Conservation (phyloP, 805 yeast genomes). For the Tetrapisispora namnaoensis region DNA sequence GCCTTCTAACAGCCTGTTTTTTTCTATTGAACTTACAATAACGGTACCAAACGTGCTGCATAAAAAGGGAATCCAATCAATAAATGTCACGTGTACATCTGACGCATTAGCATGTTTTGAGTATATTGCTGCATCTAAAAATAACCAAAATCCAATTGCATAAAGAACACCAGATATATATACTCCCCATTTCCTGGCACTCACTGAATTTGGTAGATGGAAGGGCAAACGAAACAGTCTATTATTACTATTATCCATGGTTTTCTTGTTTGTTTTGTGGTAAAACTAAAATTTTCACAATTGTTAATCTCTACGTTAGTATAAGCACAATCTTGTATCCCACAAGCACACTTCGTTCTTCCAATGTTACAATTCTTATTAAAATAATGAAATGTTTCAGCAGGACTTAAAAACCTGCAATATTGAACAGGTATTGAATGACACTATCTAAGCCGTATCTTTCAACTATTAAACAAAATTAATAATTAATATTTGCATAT, state of each 20-base stretch:
- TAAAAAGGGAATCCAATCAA: slow-evolving; percentile 92
- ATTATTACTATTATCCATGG: slow-evolving; percentile 33
- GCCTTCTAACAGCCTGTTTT: slow-evolving; percentile 32
- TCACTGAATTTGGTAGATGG: slow-evolving; percentile 58
- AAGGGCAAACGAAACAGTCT: slow-evolving; percentile 60
- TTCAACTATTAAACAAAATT: too few species aligned
- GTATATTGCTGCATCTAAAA: slow-evolving; percentile 81
- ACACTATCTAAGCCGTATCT: too few species aligned
- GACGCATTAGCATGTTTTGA: slow-evolving; percentile 81
- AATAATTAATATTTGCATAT: too few species aligned
- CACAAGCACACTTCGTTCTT: too few species aligned
- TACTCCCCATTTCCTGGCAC: slow-evolving; percentile 63
- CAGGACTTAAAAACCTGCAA: too few species aligned
- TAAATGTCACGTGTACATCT: slow-evolving; percentile 74
- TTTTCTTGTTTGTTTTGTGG: background rate
- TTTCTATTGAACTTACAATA: slow-evolving; percentile 44
- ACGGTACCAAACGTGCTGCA: slow-evolving; percentile 87
- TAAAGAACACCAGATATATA: slow-evolving; percentile 69
- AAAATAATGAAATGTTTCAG: too few species aligned
- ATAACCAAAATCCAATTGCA: slow-evolving; percentile 81
- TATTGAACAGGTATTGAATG: too few species aligned
- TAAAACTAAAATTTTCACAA: too few species aligned
- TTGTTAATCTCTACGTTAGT: too few species aligned
- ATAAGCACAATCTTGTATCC: too few species aligned
- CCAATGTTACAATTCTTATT: too few species aligned